These are phyloP conservation scores for Aspergillus ibericus DNA, from an alignment of 2,329 filamentous ascomycete genomes.

Conservation along the genomic window DNA sequence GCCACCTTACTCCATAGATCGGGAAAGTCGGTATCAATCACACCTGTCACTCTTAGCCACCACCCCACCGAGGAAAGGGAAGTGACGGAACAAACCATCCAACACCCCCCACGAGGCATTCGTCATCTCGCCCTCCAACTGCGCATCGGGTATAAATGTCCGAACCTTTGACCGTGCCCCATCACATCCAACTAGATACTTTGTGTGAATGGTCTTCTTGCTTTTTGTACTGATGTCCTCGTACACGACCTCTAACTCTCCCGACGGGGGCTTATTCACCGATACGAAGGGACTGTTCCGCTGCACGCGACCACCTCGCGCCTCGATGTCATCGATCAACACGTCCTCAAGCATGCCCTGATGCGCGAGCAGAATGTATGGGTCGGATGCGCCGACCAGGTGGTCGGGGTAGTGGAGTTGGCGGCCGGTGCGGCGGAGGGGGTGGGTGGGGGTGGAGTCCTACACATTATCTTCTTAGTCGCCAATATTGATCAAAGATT, in stretches of 20 bases:
- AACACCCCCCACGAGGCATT: slow-evolving; percentile 70
- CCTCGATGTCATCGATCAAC: slow-evolving; percentile 67
- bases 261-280: slow-evolving; percentile 39
- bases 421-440: slow-evolving; percentile 62
- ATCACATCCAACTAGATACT: slow-evolving; percentile 71
- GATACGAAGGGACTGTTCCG: slow-evolving; percentile 61
- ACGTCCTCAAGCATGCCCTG: slow-evolving; percentile 74
- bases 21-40: slow-evolving; percentile 68
- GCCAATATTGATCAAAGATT: too few species aligned
- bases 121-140: slow-evolving; percentile 49
- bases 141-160: slow-evolving; percentile 58
- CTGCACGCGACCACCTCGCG: slow-evolving; percentile 63
- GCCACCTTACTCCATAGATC: slow-evolving; percentile 75
- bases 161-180: slow-evolving; percentile 71
- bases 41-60: slow-evolving; percentile 18
- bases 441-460: slow-evolving; percentile 16
- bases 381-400: slow-evolving; percentile 53
- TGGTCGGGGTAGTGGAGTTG: slow-evolving; percentile 65
- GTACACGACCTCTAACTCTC: slow-evolving; percentile 45
- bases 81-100: slow-evolving; percentile 55
- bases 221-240: slow-evolving; percentile 38
- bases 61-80: too few species aligned
- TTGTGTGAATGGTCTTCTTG: slow-evolving; percentile 51
- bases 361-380: slow-evolving; percentile 59
- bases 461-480: too few species aligned